phyloP scores from a whole-genome alignment of 345 rosid species.

The Pelargonium nanum region DNA sequence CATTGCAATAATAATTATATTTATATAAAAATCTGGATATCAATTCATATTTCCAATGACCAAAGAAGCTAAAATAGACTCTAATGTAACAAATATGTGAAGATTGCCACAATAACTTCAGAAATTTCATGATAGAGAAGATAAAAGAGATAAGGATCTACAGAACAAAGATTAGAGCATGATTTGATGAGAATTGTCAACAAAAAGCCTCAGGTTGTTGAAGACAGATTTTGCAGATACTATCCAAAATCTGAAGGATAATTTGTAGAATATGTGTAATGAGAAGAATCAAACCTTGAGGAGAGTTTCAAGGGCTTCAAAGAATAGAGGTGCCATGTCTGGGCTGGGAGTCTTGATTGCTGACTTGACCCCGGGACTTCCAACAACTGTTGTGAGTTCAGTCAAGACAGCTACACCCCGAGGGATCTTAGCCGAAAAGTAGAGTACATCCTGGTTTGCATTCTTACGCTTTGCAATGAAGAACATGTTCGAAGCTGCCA shows the following conservation, averaged over 20 bases:
- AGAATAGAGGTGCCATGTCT: constrained; percentile 78
- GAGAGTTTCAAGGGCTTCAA: constrained; percentile 78
- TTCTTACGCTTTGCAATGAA: constrained; percentile 93
- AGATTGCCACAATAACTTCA: no score
- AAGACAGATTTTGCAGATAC: background rate
- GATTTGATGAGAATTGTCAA: no score
- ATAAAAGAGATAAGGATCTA: no score
- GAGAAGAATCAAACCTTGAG: constrained; percentile 36
- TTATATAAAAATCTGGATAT: no score
- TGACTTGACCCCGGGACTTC: constrained; percentile 73
- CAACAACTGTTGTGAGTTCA: constrained; percentile 68
- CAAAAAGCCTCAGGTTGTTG: background rate
- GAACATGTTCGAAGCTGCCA: constrained; percentile 71
- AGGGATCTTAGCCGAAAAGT: constrained; percentile 79
- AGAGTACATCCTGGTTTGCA: constrained; percentile 88
- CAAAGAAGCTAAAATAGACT: no score
- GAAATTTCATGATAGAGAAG: no score
- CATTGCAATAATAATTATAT: no score
- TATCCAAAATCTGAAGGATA: background rate
- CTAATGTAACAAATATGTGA: no score
- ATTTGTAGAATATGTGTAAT: background rate
- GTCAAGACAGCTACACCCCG: constrained; percentile 67
- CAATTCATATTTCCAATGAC: no score
- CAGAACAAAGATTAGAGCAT: no score
- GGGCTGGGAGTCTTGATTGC: constrained; percentile 90